Conservation (phyloP, 2,329 filamentous ascomycete species). For the Juglanconis oblonga region DNA sequence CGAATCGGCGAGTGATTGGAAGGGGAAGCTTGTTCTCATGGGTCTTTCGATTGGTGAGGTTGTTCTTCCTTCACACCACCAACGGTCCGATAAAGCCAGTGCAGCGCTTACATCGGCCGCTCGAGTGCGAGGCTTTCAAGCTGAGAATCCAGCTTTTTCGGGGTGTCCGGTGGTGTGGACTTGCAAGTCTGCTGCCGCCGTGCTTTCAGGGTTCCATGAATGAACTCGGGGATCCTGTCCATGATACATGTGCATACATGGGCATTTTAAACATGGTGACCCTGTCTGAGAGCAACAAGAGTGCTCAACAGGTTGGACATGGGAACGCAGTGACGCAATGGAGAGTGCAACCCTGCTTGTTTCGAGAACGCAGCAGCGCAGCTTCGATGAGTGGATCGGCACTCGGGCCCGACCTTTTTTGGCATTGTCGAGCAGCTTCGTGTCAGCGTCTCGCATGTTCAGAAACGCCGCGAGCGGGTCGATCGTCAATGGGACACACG, state of each 20-base stretch:
- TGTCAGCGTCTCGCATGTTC: background rate
- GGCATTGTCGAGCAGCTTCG: background rate
- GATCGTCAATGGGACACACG: background rate
- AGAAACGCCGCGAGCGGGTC: background rate
- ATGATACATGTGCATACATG: background rate
- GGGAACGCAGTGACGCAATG: slow-evolving; percentile 9
- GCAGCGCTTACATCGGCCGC: background rate
- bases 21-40: background rate
- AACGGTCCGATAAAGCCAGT: background rate
- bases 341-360: slow-evolving; percentile 1
- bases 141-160: background rate
- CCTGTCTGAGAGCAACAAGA: background rate
- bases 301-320: background rate
- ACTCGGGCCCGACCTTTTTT: background rate
- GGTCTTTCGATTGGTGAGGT: background rate
- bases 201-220: background rate
- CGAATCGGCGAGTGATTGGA: background rate
- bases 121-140: background rate
- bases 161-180: background rate
- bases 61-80: background rate
- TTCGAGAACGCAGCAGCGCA: slow-evolving; percentile 13
- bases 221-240: background rate
- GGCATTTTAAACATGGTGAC: background rate
- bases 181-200: background rate
- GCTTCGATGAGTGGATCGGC: slow-evolving; percentile 1